phyloP scores from a whole-genome alignment of 495 filamentous ascomycete genomes.

The Parathielavia appendiculata region DNA sequence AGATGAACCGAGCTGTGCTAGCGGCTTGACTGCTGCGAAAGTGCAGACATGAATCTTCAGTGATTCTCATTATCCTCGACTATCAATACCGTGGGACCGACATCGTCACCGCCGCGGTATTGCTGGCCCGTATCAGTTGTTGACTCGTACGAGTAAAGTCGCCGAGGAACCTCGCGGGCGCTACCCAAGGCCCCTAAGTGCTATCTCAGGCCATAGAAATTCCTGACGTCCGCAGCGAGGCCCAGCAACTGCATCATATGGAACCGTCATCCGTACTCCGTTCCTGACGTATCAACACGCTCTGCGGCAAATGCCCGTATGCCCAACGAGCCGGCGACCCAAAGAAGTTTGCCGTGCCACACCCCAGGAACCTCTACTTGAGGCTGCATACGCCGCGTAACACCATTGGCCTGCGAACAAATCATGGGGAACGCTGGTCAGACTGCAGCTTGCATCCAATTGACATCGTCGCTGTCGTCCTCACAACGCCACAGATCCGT shows the following conservation, averaged over 20 bases:
- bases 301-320: constrained; percentile 25
- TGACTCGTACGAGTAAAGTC: no score
- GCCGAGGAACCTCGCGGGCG: background rate
- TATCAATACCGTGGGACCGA: background rate
- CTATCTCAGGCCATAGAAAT: constrained; percentile 20
- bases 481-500: no score
- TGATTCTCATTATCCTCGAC: background rate
- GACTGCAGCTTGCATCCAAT: constrained; percentile 7
- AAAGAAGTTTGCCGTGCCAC: constrained; percentile 5
- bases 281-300: background rate
- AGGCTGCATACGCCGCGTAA: constrained; percentile 9
- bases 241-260: background rate
- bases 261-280: background rate
- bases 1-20: no score
- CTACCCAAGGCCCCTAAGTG: background rate
- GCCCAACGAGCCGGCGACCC: constrained; percentile 25
- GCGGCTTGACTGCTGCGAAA: no score
- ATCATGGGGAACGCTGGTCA: constrained; percentile 11
- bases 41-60: no score
- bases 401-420: constrained; percentile 7
- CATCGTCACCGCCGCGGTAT: no score
- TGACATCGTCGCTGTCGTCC: background rate
- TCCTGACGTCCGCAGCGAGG: constrained; percentile 12
- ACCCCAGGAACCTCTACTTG: background rate
- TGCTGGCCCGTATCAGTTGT: background rate